Evolutionary conservation across 2,329 filamentous ascomycete species (phyloP).

Genomic region (Aspergillus phoenicis): DNA sequence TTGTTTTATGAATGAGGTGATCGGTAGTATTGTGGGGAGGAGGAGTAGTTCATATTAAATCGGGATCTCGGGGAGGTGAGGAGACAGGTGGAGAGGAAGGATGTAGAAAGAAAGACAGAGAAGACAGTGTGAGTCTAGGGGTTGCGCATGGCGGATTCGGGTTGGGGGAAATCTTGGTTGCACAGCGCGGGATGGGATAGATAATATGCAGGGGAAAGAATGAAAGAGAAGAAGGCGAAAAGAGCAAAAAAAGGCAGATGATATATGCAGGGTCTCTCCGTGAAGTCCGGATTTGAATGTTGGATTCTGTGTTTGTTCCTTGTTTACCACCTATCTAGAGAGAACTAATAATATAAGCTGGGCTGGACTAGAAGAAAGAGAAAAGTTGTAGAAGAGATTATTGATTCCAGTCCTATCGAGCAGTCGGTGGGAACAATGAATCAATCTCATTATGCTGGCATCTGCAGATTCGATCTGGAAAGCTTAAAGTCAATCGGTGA

Average conservation of each 20-base stretch:
- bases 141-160: background rate
- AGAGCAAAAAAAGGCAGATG: background rate
- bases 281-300: background rate
- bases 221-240: background rate
- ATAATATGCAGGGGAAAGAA: slow-evolving; percentile 4
- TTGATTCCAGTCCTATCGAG: no score
- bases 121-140: background rate
- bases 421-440: no score
- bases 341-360: slow-evolving; percentile 10
- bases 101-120: background rate
- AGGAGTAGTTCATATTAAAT: slow-evolving; percentile 22
- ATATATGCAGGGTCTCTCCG: slow-evolving; percentile 1
- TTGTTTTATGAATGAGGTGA: no score
- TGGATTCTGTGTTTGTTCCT: background rate
- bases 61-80: background rate
- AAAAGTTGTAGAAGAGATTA: no score
- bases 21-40: no score
- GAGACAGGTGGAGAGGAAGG: background rate
- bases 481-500: background rate
- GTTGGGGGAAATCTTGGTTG: background rate
- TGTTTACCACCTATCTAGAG: background rate
- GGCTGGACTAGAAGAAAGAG: no score
- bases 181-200: background rate
- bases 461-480: background rate
- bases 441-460: background rate